phyloP scores from a whole-genome alignment of 1,284 basidiomycete genomes.

The Leccinum huronense region DNA sequence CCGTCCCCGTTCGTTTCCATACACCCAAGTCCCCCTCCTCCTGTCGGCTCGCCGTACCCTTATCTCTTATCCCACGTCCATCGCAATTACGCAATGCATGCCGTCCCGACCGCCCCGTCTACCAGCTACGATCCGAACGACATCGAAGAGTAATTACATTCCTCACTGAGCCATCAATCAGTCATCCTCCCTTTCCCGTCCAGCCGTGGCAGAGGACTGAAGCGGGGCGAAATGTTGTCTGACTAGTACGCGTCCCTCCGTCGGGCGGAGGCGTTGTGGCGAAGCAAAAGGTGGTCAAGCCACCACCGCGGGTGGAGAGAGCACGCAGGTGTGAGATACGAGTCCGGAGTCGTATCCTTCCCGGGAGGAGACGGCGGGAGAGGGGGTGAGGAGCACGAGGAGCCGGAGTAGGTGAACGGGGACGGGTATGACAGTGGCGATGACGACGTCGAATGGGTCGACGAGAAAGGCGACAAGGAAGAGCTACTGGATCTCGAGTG shows the following conservation, averaged over 20 bases:
- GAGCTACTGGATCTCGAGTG: conserved; percentile 73
- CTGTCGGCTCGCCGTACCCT: conserved; percentile 70
- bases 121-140: conserved; percentile 51
- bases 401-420: conserved; percentile 39
- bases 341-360: conserved; percentile 65
- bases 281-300: conserved; percentile 44
- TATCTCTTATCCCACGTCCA: conserved; percentile 72
- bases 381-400: conserved; percentile 41
- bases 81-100: conserved; percentile 43
- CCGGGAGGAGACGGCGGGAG: conserved; percentile 58
- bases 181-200: conserved; percentile 52
- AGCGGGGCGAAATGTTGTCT: conserved; percentile 37
- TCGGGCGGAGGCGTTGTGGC: conserved; percentile 5
- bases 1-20: conserved; percentile 59
- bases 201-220: conserved; percentile 37
- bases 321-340: conserved; percentile 78
- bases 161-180: conserved; percentile 74
- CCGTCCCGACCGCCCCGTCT: conserved; percentile 43
- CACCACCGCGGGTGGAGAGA: conserved; percentile 69
- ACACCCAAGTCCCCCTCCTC: conserved; percentile 48
- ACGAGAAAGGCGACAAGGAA: conserved; percentile 69
- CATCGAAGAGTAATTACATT: conserved; percentile 67
- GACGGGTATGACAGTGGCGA: conserved; percentile 37
- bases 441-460: conserved; percentile 63
- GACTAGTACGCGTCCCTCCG: conserved; percentile 36